A percentile compares a stretch with the other conserved stretches of the same genome.
Conservation (phyloP, 768 basidiomycete genomes). For the Dentipellis fragilis region DNA sequence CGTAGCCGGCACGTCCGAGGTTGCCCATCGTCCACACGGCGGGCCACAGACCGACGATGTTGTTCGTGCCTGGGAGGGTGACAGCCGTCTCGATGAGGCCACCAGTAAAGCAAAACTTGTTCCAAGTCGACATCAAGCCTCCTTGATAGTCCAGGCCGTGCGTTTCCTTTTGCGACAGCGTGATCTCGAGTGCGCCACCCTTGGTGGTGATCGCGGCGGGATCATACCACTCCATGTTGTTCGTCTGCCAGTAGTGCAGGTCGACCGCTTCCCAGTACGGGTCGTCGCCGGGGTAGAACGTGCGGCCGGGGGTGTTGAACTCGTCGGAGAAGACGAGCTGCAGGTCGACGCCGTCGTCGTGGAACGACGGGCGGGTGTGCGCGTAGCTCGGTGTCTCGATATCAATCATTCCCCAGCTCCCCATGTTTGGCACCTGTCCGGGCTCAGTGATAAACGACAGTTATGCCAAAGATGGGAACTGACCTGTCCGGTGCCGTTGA, state of each 20-base stretch:
- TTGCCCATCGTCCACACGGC: constrained; percentile 79
- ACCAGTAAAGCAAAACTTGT: constrained; percentile 93
- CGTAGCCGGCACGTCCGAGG: constrained; percentile 81
- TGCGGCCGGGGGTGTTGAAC: constrained; percentile 70
- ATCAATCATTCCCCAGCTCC: constrained; percentile 41
- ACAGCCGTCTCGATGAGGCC: constrained; percentile 67
- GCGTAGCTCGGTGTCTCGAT: constrained; percentile 48
- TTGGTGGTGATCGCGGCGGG: constrained; percentile 47
- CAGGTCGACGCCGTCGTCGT: constrained; percentile 48
- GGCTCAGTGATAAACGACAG: not conserved
- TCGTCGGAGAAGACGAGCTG: constrained; percentile 85
- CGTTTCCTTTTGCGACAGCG: constrained; percentile 49
- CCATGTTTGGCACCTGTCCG: constrained; percentile 41
- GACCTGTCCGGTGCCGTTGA: constrained; percentile 38
- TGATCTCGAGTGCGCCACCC: constrained; percentile 32
- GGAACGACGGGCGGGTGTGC: constrained; percentile 42
- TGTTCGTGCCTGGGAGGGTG: constrained; percentile 56
- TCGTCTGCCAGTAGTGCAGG: constrained; percentile 35
- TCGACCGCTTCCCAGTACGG: constrained; percentile 43
- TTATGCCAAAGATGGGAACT: not conserved
- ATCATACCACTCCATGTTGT: constrained; percentile 76
- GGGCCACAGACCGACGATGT: constrained; percentile 63
- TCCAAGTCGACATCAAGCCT: constrained; percentile 29
- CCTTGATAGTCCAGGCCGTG: constrained; percentile 52
- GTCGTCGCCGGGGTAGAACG: constrained; percentile 73